Percentiles rank a stretch among this genome's conserved stretches.
These are phyloP conservation scores for Fonsecaea pedrosoi DNA, from an alignment of 2,329 filamentous ascomycete genomes.

Conservation along the genomic window DNA sequence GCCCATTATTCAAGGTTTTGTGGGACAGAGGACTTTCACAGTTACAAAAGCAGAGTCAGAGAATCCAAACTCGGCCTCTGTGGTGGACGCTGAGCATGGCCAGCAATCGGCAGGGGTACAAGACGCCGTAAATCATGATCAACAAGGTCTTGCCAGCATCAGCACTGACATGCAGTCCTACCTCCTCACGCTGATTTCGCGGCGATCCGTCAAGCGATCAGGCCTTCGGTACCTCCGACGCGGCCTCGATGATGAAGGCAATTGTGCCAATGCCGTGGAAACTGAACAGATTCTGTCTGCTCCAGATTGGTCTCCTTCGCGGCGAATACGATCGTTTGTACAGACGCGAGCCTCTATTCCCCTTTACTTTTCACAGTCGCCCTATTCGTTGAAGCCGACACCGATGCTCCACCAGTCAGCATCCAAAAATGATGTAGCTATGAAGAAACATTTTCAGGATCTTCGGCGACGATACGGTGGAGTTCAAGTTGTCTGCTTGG, in stretches of 20 bases:
- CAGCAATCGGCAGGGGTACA: slow-evolving; percentile 46
- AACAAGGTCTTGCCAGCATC: slow-evolving; percentile 39
- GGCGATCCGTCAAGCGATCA: slow-evolving; percentile 82
- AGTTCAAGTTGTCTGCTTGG: slow-evolving; percentile 80
- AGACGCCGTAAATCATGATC: slow-evolving; percentile 29
- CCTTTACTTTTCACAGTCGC: slow-evolving; percentile 91
- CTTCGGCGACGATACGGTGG: slow-evolving; percentile 74
- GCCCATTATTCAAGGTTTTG: slow-evolving; percentile 91
- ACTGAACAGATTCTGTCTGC: slow-evolving; percentile 91
- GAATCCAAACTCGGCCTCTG: slow-evolving; percentile 39
- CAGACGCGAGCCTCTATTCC: slow-evolving; percentile 92
- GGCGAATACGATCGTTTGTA: slow-evolving; percentile 78
- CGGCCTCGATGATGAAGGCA: slow-evolving; percentile 87
- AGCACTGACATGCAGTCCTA: slow-evolving; percentile 57
- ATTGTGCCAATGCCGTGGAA: slow-evolving; percentile 88
- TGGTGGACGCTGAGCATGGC: slow-evolving; percentile 46
- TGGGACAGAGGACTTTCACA: slow-evolving; percentile 83
- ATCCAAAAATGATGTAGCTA: slow-evolving; percentile 78
- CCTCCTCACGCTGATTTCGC: slow-evolving; percentile 88
- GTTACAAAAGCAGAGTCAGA: slow-evolving; percentile 58
- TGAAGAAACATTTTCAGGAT: slow-evolving; percentile 77
- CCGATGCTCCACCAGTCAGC: slow-evolving; percentile 81
- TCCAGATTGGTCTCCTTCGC: slow-evolving; percentile 66
- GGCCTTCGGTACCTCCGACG: slow-evolving; percentile 88
- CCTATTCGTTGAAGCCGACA: slow-evolving; percentile 88